Evolutionary conservation across 148 eudicot genomes (phyloP), one percentile per base, ranked within the genome.

Genomic region (Hydrangea macrophylla): DNA sequence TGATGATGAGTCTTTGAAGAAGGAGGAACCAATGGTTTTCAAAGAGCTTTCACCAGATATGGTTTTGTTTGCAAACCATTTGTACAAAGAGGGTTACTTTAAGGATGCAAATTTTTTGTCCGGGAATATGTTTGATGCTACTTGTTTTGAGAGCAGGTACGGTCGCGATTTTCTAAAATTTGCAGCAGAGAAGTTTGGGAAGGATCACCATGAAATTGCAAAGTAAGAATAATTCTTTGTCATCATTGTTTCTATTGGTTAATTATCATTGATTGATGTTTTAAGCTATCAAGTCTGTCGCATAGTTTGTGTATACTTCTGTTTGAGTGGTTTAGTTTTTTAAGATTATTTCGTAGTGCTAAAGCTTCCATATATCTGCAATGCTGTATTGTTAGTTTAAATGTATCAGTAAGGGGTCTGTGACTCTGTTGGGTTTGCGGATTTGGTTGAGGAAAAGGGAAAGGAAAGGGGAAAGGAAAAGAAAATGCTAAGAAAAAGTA

Each of bases 131-230:
- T 87, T 90, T 69, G 84, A 85, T 69, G 26, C 67, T 13, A 69
- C 68, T 56, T 73, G 78, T 68, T 90, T 90, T 25, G 76, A 81
- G 80, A 72, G 65, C 50, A 76, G 70, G 22, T 86, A 82, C 78
- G 96, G 75, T 12, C 80, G 84, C 27, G 75, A 77, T 42, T 90
- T 69, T 58, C 28, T 90, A 6, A 82, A 75, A 82, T 67, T n/a
- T 69, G 91, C 87, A 4, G 80, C 86, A 3, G 86, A 80, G 84
- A 76, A 72, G 59, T 90, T 82, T 74, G 93, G 87, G n/a, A 60
- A 60, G 67, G 85, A 86, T 61, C 71, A 82, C 40, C 85, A 77
- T 53, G 86, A 86, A 51, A 82, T 88, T 60, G 72, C 84, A 5
- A 76, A 69, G 96, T 90, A 81, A 79, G 89, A 63, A 51, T 15